Evolutionary conservation across 179 eudicot genomes (phyloP).

Genomic region (Heliamphora pulchella): DNA sequence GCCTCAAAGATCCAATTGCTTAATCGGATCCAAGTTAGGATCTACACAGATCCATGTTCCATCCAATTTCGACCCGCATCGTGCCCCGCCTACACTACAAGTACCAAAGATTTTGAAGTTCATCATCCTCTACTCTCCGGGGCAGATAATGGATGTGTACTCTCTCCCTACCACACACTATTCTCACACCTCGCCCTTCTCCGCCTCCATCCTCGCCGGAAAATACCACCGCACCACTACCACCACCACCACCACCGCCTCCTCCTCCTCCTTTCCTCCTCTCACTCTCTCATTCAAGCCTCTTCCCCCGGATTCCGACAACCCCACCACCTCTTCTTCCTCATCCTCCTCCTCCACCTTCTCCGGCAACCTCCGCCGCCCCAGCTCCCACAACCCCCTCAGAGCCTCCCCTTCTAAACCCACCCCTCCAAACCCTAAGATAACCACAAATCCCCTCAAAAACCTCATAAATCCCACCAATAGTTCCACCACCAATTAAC

Average conservation of each 20-base stretch:
- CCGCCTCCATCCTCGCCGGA: conserved; percentile 29
- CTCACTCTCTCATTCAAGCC: conserved; percentile 29
- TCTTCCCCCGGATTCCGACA: conserved; percentile 20
- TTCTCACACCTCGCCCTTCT: conserved; percentile 27
- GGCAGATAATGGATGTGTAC: conserved; percentile 35
- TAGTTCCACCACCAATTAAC: conserved; percentile 17
- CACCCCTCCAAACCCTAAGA: conserved; percentile 21
- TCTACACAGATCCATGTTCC: not conserved
- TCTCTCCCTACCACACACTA: conserved; percentile 36
- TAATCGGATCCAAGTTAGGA: not conserved
- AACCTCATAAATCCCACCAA: conserved; percentile 28
- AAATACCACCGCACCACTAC: conserved; percentile 22
- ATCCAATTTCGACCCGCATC: not conserved
- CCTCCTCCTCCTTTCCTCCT: conserved; percentile 18
- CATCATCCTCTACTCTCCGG: not conserved
- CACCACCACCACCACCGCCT: conserved; percentile 25
- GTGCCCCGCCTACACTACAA: not conserved
- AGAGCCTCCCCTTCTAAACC: conserved; percentile 29
- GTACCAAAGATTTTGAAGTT: not conserved
- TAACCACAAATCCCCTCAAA: conserved; percentile 53
- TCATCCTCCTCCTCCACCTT: conserved; percentile 26
- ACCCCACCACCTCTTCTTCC: conserved; percentile 23
- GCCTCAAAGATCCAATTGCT: no score
- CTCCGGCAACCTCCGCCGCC: conserved; percentile 57
- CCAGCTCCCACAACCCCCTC: conserved; percentile 36